phyloP scores from a whole-genome alignment of 2,329 filamentous ascomycete species.

The Botryotinia calthae region DNA sequence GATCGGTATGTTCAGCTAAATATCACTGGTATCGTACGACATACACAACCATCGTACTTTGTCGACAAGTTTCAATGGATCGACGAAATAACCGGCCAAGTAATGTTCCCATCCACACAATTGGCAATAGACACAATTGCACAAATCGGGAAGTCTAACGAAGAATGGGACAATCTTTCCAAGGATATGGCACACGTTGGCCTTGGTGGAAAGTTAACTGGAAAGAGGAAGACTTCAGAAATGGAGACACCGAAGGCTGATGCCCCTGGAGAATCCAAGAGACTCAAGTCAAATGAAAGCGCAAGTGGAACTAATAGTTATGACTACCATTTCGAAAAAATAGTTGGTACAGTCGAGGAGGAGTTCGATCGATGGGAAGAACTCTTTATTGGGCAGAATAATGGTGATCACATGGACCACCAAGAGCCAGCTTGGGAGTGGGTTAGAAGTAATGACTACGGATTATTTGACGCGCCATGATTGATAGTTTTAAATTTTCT shows the following conservation, averaged over 20 bases:
- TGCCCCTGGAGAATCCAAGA: neutral
- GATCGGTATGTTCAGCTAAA: neutral
- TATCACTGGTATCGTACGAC: neutral
- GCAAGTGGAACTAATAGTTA: neutral
- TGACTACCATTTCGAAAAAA: neutral
- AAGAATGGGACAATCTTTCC: neutral
- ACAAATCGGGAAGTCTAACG: neutral
- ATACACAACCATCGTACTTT: neutral
- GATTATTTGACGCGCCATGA: neutral
- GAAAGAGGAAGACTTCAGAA: neutral
- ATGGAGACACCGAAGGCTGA: neutral
- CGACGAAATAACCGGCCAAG: neutral
- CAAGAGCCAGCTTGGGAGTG: neutral
- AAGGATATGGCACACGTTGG: neutral
- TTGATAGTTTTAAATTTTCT: neutral
- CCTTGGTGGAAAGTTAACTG: neutral
- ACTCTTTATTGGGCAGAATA: neutral
- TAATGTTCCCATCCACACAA: neutral
- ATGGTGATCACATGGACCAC: neutral
- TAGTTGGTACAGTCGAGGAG: neutral
- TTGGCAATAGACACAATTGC: neutral
- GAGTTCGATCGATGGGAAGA: neutral
- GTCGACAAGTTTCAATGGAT: neutral
- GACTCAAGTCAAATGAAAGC: neutral
- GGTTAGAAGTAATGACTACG: neutral